Conservation (phyloP, 1,284 basidiomycete species). For the Anthracocystis walkeri region DNA sequence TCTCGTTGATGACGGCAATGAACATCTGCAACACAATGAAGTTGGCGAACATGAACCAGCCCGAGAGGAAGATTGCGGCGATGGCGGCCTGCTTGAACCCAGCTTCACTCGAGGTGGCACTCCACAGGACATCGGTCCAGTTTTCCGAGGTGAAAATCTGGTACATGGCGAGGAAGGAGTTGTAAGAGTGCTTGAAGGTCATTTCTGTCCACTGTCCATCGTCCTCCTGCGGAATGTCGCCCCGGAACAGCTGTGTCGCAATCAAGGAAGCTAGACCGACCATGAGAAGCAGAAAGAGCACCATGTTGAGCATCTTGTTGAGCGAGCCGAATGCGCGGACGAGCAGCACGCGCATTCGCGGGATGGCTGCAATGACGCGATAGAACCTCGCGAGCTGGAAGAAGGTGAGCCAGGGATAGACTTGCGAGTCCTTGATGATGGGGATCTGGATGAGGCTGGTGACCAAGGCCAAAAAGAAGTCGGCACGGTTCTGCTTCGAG, state of each 20-base stretch:
- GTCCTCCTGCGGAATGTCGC: slow-evolving; percentile 75
- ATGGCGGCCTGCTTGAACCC: slow-evolving; percentile 80
- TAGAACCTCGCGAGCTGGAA: slow-evolving; percentile 93
- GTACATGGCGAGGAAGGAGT: slow-evolving; percentile 89
- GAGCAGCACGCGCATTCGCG: slow-evolving; percentile 76
- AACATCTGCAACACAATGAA: slow-evolving; percentile 98
- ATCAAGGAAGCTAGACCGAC: slow-evolving; percentile 88
- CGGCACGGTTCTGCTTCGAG: slow-evolving; percentile 79
- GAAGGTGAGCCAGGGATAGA: slow-evolving; percentile 91
- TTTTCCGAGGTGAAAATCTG: slow-evolving; percentile 92
- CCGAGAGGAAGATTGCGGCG: slow-evolving; percentile 80
- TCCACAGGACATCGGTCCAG: slow-evolving; percentile 88
- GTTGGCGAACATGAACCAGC: slow-evolving; percentile 93
- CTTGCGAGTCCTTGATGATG: slow-evolving; percentile 74
- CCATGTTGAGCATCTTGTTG: slow-evolving; percentile 92
- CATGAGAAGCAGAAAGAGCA: slow-evolving; percentile 88
- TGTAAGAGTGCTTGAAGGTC: slow-evolving; percentile 90
- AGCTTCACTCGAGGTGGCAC: slow-evolving; percentile 76
- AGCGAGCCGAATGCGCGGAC: slow-evolving; percentile 88
- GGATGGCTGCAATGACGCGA: slow-evolving; percentile 88
- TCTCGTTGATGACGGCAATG: slow-evolving; percentile 98
- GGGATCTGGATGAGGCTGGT: slow-evolving; percentile 90
- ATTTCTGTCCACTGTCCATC: slow-evolving; percentile 72
- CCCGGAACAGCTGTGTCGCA: slow-evolving; percentile 79
- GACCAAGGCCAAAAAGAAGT: slow-evolving; percentile 82